These are phyloP conservation scores for Trypanosoma congolense DNA, from an alignment of 208 protist genomes.

Conservation along the genomic window DNA sequence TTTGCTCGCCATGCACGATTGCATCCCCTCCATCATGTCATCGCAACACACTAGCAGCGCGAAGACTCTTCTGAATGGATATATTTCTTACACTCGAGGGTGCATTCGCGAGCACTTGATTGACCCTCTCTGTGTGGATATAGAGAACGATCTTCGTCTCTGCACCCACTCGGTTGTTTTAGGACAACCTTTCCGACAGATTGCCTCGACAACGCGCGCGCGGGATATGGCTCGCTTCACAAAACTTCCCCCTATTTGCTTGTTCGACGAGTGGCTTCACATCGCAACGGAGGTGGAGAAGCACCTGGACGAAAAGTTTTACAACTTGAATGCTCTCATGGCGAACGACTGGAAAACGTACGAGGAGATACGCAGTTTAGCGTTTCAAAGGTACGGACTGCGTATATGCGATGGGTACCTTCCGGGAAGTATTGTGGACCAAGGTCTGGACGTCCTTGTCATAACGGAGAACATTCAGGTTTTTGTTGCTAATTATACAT, in stretches of 20 bases:
- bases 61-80: slow-evolving; percentile 36
- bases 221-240: slow-evolving; percentile 79
- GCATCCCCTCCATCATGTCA: slow-evolving; percentile 28
- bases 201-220: slow-evolving; percentile 1
- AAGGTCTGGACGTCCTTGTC: slow-evolving; percentile 95
- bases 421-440: slow-evolving; percentile 90
- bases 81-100: slow-evolving; percentile 54
- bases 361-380: slow-evolving; percentile 94
- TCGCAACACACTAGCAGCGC: slow-evolving; percentile 28
- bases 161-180: slow-evolving; percentile 85
- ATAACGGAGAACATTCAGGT: slow-evolving; percentile 97
- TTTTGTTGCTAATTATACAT: slow-evolving; percentile 95
- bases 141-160: slow-evolving; percentile 93
- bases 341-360: slow-evolving; percentile 95
- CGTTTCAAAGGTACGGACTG: slow-evolving; percentile 89
- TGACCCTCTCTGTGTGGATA: slow-evolving; percentile 78
- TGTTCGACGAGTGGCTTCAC: slow-evolving; percentile 82
- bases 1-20: slow-evolving; percentile 70
- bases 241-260: slow-evolving; percentile 68
- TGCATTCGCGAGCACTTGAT: slow-evolving; percentile 48
- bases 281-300: slow-evolving; percentile 73
- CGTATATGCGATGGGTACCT: slow-evolving; percentile 87
- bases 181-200: slow-evolving; percentile 32
- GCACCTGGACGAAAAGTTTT: slow-evolving; percentile 95
- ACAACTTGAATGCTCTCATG: slow-evolving; percentile 95